phyloP scores from a whole-genome alignment of 1,284 basidiomycete species.

The Cutaneotrichosporon cavernicola region DNA sequence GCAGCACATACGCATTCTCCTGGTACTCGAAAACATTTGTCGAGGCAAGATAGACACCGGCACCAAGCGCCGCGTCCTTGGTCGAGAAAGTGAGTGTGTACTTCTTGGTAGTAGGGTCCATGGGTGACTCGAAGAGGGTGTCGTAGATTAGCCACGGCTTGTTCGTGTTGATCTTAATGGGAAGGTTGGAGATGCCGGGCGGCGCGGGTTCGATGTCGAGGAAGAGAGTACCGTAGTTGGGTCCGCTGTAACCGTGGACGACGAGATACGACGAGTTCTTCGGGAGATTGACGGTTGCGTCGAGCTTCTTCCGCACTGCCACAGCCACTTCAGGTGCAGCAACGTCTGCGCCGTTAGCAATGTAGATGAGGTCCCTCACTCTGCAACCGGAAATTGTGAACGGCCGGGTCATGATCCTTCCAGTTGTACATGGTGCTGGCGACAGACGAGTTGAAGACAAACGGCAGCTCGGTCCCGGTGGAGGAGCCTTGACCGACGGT shows the following conservation, averaged over 20 bases:
- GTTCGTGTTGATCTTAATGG: neutral
- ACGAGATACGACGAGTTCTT: conserved; percentile 2
- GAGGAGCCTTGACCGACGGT: neutral
- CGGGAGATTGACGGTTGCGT: conserved; percentile 1
- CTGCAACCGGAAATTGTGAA: neutral
- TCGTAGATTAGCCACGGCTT: conserved; percentile 4
- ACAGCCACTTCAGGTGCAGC: neutral
- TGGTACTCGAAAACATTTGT: neutral
- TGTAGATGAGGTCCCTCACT: neutral
- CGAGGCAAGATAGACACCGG: neutral
- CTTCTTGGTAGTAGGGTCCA: neutral
- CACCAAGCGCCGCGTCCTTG: neutral
- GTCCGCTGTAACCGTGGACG: neutral
- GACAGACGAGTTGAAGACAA: neutral
- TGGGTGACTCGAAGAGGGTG: neutral
- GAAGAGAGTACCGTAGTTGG: neutral
- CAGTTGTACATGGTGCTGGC: conserved; percentile 6
- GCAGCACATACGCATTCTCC: neutral
- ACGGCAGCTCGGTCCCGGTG: neutral
- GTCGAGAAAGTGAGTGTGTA: neutral
- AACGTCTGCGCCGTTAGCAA: neutral
- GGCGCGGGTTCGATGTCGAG: neutral
- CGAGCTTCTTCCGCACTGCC: neutral
- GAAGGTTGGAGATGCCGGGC: conserved; percentile 2
- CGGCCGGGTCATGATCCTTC: neutral